phyloP scores from a whole-genome alignment of 805 yeast species.

The Kodamaea hsintzibuensis region DNA sequence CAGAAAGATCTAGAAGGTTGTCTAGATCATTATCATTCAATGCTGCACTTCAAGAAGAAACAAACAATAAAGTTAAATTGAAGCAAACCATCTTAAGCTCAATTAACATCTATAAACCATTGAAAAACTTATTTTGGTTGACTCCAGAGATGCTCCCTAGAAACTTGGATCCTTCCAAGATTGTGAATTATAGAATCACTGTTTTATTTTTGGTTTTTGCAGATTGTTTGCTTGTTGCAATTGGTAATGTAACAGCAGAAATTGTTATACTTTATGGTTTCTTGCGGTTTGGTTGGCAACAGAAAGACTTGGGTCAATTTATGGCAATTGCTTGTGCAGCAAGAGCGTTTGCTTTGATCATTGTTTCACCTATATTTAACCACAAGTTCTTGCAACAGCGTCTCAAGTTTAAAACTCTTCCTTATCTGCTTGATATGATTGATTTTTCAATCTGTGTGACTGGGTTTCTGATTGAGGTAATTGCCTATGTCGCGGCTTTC shows the following conservation, averaged over 20 bases:
- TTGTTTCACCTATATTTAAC: slow-evolving; percentile 51
- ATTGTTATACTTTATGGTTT: slow-evolving; percentile 54
- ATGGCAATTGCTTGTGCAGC: slow-evolving; percentile 53
- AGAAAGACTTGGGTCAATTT: slow-evolving; percentile 55
- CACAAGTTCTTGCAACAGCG: slow-evolving; percentile 35
- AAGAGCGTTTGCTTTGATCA: slow-evolving; percentile 49
- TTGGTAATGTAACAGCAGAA: slow-evolving; percentile 43
- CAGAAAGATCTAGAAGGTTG: slow-evolving; percentile 50
- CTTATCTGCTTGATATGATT: slow-evolving; percentile 51
- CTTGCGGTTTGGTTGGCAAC: slow-evolving; percentile 52
- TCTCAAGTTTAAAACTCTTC: slow-evolving; percentile 31
- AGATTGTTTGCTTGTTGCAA: slow-evolving; percentile 41
- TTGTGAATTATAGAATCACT: slow-evolving; percentile 26
- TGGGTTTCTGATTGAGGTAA: slow-evolving; percentile 39
- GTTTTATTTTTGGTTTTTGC: slow-evolving; percentile 50
- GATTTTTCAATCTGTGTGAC: slow-evolving; percentile 43
- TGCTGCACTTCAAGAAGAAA: slow-evolving; percentile 1
- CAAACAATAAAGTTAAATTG: background rate
- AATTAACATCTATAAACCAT: slow-evolving; percentile 36
- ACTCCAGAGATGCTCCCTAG: slow-evolving; percentile 34
- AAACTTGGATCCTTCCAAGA: background rate
- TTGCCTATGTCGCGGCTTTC: slow-evolving; percentile 38
- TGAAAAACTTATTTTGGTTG: slow-evolving; percentile 53
- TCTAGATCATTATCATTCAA: slow-evolving; percentile 43
- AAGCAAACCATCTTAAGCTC: background rate